Conservation (phyloP, 73 alveolate species). For the Stentor coeruleus region DNA sequence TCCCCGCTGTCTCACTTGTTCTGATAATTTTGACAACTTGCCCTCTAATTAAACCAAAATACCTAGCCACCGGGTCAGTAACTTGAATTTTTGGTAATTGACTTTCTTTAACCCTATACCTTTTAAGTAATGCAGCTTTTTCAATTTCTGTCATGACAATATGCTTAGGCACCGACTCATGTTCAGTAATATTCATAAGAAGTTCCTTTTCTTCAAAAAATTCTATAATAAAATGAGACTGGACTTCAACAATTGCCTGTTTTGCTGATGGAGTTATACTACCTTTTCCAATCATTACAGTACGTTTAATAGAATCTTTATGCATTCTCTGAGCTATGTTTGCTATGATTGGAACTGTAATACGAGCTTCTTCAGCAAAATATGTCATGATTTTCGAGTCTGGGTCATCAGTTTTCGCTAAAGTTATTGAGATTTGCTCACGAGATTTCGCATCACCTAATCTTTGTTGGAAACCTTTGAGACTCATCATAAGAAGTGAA, state of each 20-base stretch:
- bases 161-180: constrained; percentile 95
- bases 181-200: constrained; percentile 89
- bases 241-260: constrained; percentile 43
- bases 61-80: constrained; percentile 91
- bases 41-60: constrained; percentile 82
- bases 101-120: constrained; percentile 89
- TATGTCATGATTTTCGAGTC: constrained; percentile 39
- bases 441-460: constrained; percentile 31
- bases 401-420: constrained; percentile 29
- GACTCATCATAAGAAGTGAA: constrained; percentile 29
- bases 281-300: constrained; percentile 50
- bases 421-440: constrained; percentile 11
- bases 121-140: constrained; percentile 73
- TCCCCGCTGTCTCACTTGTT: constrained; percentile 96
- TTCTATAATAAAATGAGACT: constrained; percentile 63
- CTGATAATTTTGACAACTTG: constrained; percentile 91
- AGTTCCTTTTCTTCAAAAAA: constrained; percentile 80
- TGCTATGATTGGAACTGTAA: constrained; percentile 37
- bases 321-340: constrained; percentile 37
- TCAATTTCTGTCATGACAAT: constrained; percentile 75
- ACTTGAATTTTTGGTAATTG: constrained; percentile 90
- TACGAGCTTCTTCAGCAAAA: constrained; percentile 54
- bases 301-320: constrained; percentile 31
- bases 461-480: constrained; percentile 35
- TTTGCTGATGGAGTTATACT: constrained; percentile 40